Percentiles rank a stretch among this genome's conserved stretches.
These are phyloP conservation scores for Bombardia bombarda DNA, from an alignment of 495 filamentous ascomycete genomes.

Conservation along the genomic window DNA sequence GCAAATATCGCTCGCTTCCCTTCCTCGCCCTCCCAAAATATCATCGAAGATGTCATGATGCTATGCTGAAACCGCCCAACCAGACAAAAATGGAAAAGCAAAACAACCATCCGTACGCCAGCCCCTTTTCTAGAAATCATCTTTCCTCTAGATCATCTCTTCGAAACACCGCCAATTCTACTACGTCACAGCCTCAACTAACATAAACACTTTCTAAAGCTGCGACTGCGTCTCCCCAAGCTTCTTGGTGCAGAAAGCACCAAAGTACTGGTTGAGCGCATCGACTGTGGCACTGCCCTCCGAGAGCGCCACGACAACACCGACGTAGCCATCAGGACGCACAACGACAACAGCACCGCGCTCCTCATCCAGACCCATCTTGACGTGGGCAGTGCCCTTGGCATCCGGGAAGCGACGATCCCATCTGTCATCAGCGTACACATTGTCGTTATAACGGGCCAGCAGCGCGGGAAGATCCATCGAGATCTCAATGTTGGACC, in stretches of 20 bases:
- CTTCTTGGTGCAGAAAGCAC: conserved; percentile 49
- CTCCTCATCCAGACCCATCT: conserved; percentile 71
- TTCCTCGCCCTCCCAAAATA: too few species aligned
- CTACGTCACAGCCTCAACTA: too few species aligned
- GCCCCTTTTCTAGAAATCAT: too few species aligned
- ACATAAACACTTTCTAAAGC: too few species aligned
- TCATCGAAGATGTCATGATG: too few species aligned
- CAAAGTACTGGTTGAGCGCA: conserved; percentile 77
- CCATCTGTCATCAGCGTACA: conserved; percentile 81
- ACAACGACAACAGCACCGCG: conserved; percentile 74
- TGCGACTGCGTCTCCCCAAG: conserved; percentile 12
- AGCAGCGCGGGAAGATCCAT: conserved; percentile 58
- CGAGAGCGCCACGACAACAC: conserved; percentile 60
- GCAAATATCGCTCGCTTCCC: too few species aligned
- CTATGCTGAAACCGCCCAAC: too few species aligned
- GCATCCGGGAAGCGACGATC: conserved; percentile 62
- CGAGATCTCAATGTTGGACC: conserved; percentile 56
- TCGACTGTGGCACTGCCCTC: conserved; percentile 74
- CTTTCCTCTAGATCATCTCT: too few species aligned
- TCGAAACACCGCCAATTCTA: too few species aligned
- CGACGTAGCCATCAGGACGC: conserved; percentile 80
- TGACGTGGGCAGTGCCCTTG: conserved; percentile 69
- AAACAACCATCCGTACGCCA: too few species aligned
- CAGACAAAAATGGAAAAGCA: too few species aligned
- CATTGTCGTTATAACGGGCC: conserved; percentile 67